phyloP scores from a whole-genome alignment of 192 early-diverging fungal genomes.

The Linderina pennispora region DNA sequence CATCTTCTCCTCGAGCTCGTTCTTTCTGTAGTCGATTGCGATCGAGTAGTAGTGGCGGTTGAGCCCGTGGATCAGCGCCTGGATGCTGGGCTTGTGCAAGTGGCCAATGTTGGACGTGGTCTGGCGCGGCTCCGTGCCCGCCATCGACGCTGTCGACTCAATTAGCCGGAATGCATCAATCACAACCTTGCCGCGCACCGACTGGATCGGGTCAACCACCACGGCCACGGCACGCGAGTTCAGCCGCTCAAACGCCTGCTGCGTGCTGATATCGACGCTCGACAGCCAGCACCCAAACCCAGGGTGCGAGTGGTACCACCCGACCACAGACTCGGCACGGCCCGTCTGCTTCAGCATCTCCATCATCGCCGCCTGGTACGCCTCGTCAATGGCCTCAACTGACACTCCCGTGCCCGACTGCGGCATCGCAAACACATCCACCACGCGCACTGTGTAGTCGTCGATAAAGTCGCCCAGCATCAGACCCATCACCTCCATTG shows the following conservation, averaged over 20 bases:
- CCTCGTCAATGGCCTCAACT: slow-evolving; percentile 98
- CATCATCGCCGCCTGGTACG: slow-evolving; percentile 99
- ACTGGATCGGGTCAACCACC: slow-evolving; percentile 99
- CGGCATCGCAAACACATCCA: slow-evolving; percentile 99
- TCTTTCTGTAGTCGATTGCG: slow-evolving; percentile 99
- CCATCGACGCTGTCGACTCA: slow-evolving; percentile 76
- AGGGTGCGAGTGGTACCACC: slow-evolving; percentile 99
- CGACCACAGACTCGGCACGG: slow-evolving; percentile 97
- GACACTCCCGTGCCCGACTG: slow-evolving; percentile 99
- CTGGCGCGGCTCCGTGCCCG: slow-evolving; percentile 92
- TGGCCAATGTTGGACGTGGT: slow-evolving; percentile 98
- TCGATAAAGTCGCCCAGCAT: slow-evolving; percentile 99
- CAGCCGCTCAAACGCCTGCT: slow-evolving; percentile 95
- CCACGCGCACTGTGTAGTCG: slow-evolving; percentile 98
- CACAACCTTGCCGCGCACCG: slow-evolving; percentile 99
- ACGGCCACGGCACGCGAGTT: slow-evolving; percentile 95
- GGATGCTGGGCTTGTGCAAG: slow-evolving; percentile 95
- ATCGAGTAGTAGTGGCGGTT: slow-evolving; percentile 99
- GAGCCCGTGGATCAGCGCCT: slow-evolving; percentile 95
- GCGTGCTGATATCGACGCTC: slow-evolving; percentile 98
- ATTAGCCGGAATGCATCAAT: slow-evolving; percentile 99
- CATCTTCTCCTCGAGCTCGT: slow-evolving; percentile 99
- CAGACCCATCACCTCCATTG: slow-evolving; percentile 99
- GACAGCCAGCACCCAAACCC: slow-evolving; percentile 99
- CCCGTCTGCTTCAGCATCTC: slow-evolving; percentile 99